Base-by-base conservation (phyloP, 306 rosid genomes). In the Lupinus albus region DNA sequence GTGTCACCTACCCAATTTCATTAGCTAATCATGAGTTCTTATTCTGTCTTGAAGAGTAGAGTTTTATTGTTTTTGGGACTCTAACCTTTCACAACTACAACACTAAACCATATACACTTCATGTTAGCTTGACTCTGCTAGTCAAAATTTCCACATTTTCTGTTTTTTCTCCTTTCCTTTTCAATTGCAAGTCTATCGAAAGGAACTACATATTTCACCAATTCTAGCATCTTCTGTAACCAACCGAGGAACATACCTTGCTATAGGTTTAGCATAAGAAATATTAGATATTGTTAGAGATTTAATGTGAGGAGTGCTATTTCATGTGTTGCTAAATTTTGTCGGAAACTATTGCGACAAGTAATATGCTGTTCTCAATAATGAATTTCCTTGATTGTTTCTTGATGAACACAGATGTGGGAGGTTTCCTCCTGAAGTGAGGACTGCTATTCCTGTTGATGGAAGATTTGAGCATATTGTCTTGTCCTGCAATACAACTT, bases 401-500 rank as follows among this genome's bases (percentile, higher is more conserved):
- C 61, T 76, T 77, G 72, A 49, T 71, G 60, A 66, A 68, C 67
- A 61, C 88, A 93, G 98, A 79, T 93, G 98, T 74, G 98, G 97
- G 72, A 88, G 98, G 84, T 93, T 76, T 85, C 98, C 98, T 76
- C 98, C 98, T 11, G 97, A 88, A 72, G 86, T 93, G 64, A 86
- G 96, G 77, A 89, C 98, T 12, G 98, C 96, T 50, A 88, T 93
- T 86, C 98, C 98, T 7, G 98, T 93, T 66, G 98, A 93, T n/a
- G 98, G 96, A 77, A 88, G 98, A 84, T 93, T 93, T 79, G 98
- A 93, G 84, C 98, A 89, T 79, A 93, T 93, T 49, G 98, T 93
- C 72, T 78, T 93, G 86, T 89, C 97, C 7, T 89, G 97, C 66
- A 84, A 89, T 75, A 82, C 97, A 47, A 88, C 95, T 11, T 47